Conservation (phyloP, 352 stramenopile genomes). For the Phytophthora podocarpi region DNA sequence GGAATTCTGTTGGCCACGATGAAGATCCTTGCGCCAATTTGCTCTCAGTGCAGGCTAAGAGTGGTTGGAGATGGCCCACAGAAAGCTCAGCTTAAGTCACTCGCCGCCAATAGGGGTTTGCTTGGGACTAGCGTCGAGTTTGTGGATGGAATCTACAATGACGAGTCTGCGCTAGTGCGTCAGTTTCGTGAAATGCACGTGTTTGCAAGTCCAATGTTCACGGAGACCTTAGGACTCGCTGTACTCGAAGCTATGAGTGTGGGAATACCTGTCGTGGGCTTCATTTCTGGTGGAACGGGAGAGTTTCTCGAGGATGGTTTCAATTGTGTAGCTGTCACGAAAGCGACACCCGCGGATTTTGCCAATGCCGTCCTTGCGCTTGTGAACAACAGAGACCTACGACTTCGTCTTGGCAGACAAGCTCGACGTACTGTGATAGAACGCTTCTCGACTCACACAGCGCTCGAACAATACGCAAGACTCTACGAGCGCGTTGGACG, state of each 20-base stretch:
- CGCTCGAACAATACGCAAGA: constrained; percentile 37
- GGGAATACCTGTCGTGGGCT: constrained; percentile 54
- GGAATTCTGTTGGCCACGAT: constrained; percentile 43
- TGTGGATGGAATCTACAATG: constrained; percentile 51
- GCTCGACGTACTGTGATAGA: constrained; percentile 43
- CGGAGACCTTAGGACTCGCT: constrained; percentile 59
- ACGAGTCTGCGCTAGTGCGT: constrained; percentile 34
- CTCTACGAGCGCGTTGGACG: constrained; percentile 47
- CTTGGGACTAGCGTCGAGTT: constrained; percentile 41
- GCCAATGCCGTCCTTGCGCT: constrained; percentile 37
- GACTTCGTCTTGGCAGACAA: constrained; percentile 32
- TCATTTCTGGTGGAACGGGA: constrained; percentile 42
- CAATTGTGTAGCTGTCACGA: constrained; percentile 48
- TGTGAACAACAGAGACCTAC: constrained; percentile 20
- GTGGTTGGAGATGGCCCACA: constrained; percentile 48
- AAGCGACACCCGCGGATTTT: constrained; percentile 38
- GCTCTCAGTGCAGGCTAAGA: constrained; percentile 29
- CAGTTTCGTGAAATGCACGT: constrained; percentile 48
- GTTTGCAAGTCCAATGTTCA: constrained; percentile 47
- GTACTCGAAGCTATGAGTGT: constrained; percentile 66
- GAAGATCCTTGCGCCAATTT: constrained; percentile 30
- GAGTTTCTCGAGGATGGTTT: constrained; percentile 53
- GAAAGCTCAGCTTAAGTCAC: constrained; percentile 26
- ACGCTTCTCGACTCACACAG: constrained; percentile 34
- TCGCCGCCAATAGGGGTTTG: constrained; percentile 42